Evolutionary conservation across 2,329 filamentous ascomycete species (phyloP), one percentile per base, ranked within the genome.

Genomic region (Fonsecaea multimorphosa): DNA sequence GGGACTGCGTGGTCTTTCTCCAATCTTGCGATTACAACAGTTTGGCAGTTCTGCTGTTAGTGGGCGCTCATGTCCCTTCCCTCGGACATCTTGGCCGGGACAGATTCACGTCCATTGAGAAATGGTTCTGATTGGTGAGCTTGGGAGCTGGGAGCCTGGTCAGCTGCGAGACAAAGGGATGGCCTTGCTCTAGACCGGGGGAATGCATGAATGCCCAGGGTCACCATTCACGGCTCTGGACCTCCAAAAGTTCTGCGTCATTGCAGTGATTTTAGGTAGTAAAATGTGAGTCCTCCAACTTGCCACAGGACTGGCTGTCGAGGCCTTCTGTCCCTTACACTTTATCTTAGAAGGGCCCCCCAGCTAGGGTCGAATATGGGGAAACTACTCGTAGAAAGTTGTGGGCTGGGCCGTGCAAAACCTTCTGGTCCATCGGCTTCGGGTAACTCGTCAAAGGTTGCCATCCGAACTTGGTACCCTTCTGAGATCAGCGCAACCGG

Each of bases 311-410:
- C 34, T 12, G 34, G 14, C 11, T 38, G 14, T 34, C 14, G 4
- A 40, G 16, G 38, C 38, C n/a, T 58, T 12, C 16, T 29, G 16
- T 53, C 8, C 51, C 8, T 56, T n/a, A 31, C 14, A 29, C 22
- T 38, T 11, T 56, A 62, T 46, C 51, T 56, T 24, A 63, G 22
- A 52, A 58, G 61, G 16, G 32, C 19, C 22, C n/a, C 53, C 61
- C 61, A 63, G 54, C 61, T 58, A 36, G 38, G 61, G 7, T 63
- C 61, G 61, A 63, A 58, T 22, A 63, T 58, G 40, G 61, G 55
- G 53, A 51, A 63, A 12, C 19, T 24, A n/a, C n/a, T n/a, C n/a
- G n/a, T n/a, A 49, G 27, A 31, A 40, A 31, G 31, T 57, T 27
- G 38, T 57, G 54, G 22, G n/a, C 54, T 24, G 54, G 19, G 19